Percentiles rank a stretch among this genome's conserved stretches.
Evolutionary conservation across 257 asterid genomes (phyloP).

Genomic region (Solanum tacnaense): DNA sequence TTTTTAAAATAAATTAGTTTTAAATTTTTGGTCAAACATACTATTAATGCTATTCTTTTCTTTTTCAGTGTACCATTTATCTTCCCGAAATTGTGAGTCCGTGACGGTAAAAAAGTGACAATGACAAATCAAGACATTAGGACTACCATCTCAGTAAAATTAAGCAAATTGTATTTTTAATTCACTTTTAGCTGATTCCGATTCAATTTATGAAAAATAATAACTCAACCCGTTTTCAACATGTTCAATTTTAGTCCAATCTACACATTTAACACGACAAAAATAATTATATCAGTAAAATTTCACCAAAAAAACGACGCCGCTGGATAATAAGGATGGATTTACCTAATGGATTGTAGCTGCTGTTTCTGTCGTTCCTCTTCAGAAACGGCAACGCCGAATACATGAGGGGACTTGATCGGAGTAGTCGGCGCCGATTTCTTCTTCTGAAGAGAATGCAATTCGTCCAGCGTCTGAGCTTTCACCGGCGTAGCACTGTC

Average conservation of each 20-base stretch:
- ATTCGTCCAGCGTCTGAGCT: constrained; percentile 71
- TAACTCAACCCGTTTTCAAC: background rate
- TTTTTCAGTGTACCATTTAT: background rate
- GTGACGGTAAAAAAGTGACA: background rate
- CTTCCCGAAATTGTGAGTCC: background rate
- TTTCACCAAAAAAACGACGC: background rate
- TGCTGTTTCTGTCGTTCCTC: constrained; percentile 68
- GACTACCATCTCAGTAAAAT: background rate
- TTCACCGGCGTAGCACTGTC: constrained; percentile 65
- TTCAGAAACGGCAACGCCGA: constrained; percentile 28
- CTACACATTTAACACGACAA: background rate
- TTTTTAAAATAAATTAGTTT: background rate
- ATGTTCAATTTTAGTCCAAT: background rate
- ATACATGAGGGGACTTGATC: constrained; percentile 31
- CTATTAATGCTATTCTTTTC: background rate
- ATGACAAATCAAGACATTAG: background rate
- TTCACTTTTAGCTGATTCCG: background rate
- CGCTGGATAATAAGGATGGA: background rate
- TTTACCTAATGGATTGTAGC: constrained; percentile 77
- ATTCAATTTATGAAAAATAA: background rate
- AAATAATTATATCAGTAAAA: background rate
- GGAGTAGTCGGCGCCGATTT: constrained; percentile 83
- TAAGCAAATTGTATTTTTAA: background rate
- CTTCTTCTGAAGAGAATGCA: constrained; percentile 89
- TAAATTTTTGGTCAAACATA: background rate